Evolutionary conservation across 345 rosid species (phyloP).

Genomic region (Erodium maritimum): DNA sequence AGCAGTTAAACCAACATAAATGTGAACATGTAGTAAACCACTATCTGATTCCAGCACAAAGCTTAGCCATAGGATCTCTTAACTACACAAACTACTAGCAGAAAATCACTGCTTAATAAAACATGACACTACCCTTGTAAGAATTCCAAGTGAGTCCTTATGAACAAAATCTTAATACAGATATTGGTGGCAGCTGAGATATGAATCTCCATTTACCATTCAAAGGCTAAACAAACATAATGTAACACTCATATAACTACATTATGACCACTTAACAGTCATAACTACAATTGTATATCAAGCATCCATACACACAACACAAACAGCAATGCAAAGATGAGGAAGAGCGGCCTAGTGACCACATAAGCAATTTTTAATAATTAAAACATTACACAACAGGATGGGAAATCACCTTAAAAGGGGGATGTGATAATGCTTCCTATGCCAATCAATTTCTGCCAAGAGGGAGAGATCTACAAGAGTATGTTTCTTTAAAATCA

Average conservation of each 20-base stretch:
- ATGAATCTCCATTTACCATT: not conserved
- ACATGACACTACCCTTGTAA: not conserved
- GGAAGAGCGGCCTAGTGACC: no score
- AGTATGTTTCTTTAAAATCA: conserved; percentile 63
- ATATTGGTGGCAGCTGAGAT: no score
- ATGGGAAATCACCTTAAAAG: conserved; percentile 5
- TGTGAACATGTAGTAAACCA: not conserved
- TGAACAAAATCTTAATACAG: not conserved
- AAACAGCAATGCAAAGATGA: not conserved
- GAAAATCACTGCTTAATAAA: not conserved
- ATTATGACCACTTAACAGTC: not conserved
- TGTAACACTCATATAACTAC: no score
- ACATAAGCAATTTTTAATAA: no score
- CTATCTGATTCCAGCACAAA: not conserved
- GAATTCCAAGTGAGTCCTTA: not conserved
- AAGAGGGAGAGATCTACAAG: conserved; percentile 75
- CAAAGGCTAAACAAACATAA: not conserved
- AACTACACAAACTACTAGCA: not conserved
- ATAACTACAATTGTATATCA: not conserved
- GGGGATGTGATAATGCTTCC: not conserved
- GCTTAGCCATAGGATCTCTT: not conserved
- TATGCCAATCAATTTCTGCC: conserved; percentile 55
- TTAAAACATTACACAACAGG: not conserved
- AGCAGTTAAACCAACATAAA: not conserved
- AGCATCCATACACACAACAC: not conserved